These are phyloP conservation scores for Sclerotinia spermophila DNA, from an alignment of 2,329 filamentous ascomycete species.

Conservation along the genomic window DNA sequence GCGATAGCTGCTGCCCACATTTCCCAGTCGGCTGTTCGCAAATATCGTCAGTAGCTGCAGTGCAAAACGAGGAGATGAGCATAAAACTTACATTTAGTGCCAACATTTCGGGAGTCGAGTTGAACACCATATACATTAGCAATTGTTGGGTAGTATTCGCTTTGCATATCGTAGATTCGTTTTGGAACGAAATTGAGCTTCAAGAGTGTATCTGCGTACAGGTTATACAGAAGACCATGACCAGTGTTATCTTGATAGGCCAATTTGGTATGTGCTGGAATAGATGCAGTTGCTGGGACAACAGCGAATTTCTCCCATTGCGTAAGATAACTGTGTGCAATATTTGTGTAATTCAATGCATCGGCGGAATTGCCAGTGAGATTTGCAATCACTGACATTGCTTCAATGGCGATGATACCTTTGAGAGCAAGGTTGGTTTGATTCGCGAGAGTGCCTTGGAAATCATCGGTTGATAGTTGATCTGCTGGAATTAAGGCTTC, in stretches of 20 bases:
- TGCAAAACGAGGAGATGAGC: neutral
- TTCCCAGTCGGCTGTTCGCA: conserved; percentile 63
- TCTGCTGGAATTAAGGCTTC: conserved; percentile 71
- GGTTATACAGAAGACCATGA: conserved; percentile 64
- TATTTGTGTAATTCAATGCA: conserved; percentile 53
- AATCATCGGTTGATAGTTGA: conserved; percentile 80
- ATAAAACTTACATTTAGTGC: conserved; percentile 60
- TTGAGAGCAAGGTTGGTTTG: conserved; percentile 82
- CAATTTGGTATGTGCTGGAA: conserved; percentile 66
- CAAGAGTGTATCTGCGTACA: conserved; percentile 76
- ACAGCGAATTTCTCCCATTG: conserved; percentile 72
- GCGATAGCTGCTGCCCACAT: conserved; percentile 79
- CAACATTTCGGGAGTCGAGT: conserved; percentile 75
- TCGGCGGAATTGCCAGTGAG: conserved; percentile 57
- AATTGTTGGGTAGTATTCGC: conserved; percentile 68
- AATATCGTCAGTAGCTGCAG: neutral
- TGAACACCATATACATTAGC: conserved; percentile 74
- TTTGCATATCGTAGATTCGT: conserved; percentile 74
- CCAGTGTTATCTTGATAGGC: conserved; percentile 64
- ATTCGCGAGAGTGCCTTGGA: conserved; percentile 72
- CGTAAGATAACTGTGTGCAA: conserved; percentile 66
- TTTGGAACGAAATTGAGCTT: conserved; percentile 74
- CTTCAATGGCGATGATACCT: conserved; percentile 77
- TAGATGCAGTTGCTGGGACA: conserved; percentile 53
- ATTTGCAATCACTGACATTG: conserved; percentile 69